phyloP scores from a whole-genome alignment of 1,139 yeast genomes.

The Magnusiomyces sp. region DNA sequence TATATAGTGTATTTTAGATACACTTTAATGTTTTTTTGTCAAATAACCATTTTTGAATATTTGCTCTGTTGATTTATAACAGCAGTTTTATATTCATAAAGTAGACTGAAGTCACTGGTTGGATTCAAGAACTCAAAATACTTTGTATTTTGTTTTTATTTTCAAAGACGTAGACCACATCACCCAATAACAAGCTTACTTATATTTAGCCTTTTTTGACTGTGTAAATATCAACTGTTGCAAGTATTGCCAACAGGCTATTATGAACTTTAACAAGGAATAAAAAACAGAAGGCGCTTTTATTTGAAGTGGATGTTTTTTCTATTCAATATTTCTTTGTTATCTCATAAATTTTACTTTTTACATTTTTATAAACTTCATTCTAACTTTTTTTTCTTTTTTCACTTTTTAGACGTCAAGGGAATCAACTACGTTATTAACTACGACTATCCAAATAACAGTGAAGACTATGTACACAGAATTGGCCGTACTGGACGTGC shows the following conservation, averaged over 20 bases:
- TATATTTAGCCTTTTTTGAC: slow-evolving; percentile 26
- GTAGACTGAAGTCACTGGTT: not conserved
- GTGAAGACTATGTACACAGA: slow-evolving; percentile 94
- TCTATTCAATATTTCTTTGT: no score
- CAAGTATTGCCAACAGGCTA: slow-evolving; percentile 2
- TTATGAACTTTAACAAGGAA: no score
- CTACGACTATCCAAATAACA: slow-evolving; percentile 96
- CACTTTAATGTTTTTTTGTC: slow-evolving; percentile 12
- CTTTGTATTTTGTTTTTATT: not conserved
- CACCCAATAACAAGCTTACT: slow-evolving; percentile 2
- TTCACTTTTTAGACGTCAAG: slow-evolving; percentile 65
- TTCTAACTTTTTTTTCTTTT: slow-evolving; percentile 19
- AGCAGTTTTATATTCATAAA: slow-evolving; percentile 4
- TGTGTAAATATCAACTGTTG: slow-evolving; percentile 13
- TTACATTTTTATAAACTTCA: slow-evolving; percentile 6
- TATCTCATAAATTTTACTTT: slow-evolving; percentile 5
- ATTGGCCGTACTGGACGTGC: slow-evolving; percentile 99
- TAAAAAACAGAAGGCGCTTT: no score
- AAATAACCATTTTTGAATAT: slow-evolving; percentile 17
- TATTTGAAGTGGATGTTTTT: no score
- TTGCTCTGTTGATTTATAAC: not conserved
- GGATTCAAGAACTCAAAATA: not conserved
- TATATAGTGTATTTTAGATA: no score
- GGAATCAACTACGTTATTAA: slow-evolving; percentile 90
- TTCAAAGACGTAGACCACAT: not conserved